Base-by-base conservation (phyloP, 2,329 filamentous ascomycete species). In the Apiospora pterosperma region DNA sequence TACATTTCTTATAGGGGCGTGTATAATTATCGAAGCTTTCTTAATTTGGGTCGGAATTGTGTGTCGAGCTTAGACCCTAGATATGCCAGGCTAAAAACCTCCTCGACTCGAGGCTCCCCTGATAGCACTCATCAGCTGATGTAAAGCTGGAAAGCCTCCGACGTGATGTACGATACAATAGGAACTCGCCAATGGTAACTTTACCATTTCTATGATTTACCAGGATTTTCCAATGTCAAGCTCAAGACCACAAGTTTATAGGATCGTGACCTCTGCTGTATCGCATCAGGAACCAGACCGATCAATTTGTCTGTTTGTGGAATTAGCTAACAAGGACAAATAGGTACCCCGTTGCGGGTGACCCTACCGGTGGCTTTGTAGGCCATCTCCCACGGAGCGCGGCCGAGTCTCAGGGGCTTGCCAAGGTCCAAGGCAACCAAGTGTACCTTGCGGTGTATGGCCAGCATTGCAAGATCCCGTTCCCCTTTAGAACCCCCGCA, bases 361-460 rank as follows among this genome's bases (percentile, higher is more conserved):
- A 55, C 19, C 48, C 48, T 34, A 55, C 48, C 25, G 16, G 8
- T 1, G 48, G 48, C 48, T 55, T 55, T 28, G 48, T 55, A 10
- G 28, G 34, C 16, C 34, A 55, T 10, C 48, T 55, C 14, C 48
- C 48, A 8, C 48, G 48, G 25, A 34, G 34, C 16, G 28, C 31
- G 28, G 48, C 48, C 16, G 48, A 55, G 48, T 34, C 28, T 12
- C 48, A 28, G 16, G 48, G 48, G 16, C 48, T 55, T 10, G 48
- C 28, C 28, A 55, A 34, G 48, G 48, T 34, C 16, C 16, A 55
- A 11, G 48, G 48, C 48, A 55, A 28, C 25, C 48, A 55, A 8
- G 48, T 55, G 1, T 19, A 28, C 16, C 59, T 66, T 93, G 91
- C 72, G 91, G 91, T 38, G 84, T 87, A 19, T 95, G 92, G 92